These are phyloP conservation scores for Yamadazyma sp. DNA, from an alignment of 1,139 yeast species.

Conservation along the genomic window DNA sequence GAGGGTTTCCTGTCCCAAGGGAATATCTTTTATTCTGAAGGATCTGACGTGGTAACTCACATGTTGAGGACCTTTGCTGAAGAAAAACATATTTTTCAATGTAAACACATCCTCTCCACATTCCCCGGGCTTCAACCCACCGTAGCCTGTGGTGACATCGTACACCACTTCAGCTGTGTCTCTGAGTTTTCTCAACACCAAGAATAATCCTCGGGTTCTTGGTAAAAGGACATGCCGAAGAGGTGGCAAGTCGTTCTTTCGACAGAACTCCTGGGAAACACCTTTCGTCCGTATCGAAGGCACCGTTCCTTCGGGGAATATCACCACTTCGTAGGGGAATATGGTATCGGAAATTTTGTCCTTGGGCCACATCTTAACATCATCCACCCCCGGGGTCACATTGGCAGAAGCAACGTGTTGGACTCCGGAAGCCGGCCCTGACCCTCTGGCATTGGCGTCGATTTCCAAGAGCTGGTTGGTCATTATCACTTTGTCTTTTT, in stretches of 20 bases:
- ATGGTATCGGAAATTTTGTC: constrained; percentile 30
- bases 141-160: constrained; percentile 82
- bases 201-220: constrained; percentile 74
- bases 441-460: constrained; percentile 52
- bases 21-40: constrained; percentile 60
- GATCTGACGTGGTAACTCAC: constrained; percentile 67
- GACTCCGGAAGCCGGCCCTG: constrained; percentile 54
- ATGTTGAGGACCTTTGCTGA: constrained; percentile 68
- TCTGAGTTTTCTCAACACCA: constrained; percentile 58
- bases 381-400: constrained; percentile 15
- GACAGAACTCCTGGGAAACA: constrained; percentile 59
- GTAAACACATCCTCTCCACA: constrained; percentile 81
- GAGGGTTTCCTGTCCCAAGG: constrained; percentile 52
- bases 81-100: constrained; percentile 59
- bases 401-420: constrained; percentile 30
- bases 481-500: constrained; percentile 61
- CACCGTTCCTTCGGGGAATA: constrained; percentile 97
- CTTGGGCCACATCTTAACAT: constrained; percentile 36
- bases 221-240: constrained; percentile 76
- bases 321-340: constrained; percentile 56
- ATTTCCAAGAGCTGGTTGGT: constrained; percentile 54
- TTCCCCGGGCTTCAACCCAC: constrained; percentile 60
- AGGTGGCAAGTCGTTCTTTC: constrained; percentile 44
- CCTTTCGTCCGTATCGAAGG: constrained; percentile 63
- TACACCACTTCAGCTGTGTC: constrained; percentile 67